phyloP scores from a whole-genome alignment of 2,329 filamentous ascomycete species.

The Clarireedia homoeocarpa region DNA sequence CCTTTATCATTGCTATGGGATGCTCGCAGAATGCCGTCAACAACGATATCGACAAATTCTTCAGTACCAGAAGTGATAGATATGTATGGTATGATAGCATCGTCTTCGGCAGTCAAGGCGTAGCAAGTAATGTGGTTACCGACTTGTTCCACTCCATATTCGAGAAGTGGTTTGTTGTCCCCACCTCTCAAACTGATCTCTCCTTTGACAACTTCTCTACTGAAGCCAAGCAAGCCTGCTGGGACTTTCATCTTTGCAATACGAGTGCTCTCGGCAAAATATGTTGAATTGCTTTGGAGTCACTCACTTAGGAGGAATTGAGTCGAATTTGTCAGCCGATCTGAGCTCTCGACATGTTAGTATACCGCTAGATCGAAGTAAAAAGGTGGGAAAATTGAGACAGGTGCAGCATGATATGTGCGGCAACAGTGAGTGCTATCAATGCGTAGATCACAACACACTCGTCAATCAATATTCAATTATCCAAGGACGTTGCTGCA shows the following conservation, averaged over 20 bases:
- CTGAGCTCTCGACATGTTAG: not conserved
- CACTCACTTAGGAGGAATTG: not conserved
- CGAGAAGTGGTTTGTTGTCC: conserved; percentile 1
- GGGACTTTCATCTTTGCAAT: conserved; percentile 2
- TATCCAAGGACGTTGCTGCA: too few species aligned
- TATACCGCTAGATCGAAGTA: too few species aligned
- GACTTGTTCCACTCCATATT: conserved; percentile 4
- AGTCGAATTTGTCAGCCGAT: not conserved
- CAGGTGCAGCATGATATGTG: too few species aligned
- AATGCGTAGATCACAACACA: too few species aligned
- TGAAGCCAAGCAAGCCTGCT: not conserved
- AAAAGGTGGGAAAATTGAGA: too few species aligned
- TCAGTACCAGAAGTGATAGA: conserved; percentile 2
- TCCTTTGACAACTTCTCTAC: conserved; percentile 4
- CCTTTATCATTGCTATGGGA: conserved; percentile 5
- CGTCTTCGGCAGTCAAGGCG: conserved; percentile 13
- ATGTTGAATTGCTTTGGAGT: not conserved
- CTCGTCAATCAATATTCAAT: too few species aligned
- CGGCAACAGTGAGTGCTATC: too few species aligned
- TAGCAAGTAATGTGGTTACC: conserved; percentile 14
- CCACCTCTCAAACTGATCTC: not conserved
- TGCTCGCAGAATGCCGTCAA: conserved; percentile 25
- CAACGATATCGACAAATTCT: conserved; percentile 20
- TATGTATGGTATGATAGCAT: conserved; percentile 11
- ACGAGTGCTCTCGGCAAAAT: not conserved